Percentiles rank a stretch among this genome's conserved stretches.
phyloP scores from a whole-genome alignment of 306 rosid genomes.

The Abrus pulchellus region DNA sequence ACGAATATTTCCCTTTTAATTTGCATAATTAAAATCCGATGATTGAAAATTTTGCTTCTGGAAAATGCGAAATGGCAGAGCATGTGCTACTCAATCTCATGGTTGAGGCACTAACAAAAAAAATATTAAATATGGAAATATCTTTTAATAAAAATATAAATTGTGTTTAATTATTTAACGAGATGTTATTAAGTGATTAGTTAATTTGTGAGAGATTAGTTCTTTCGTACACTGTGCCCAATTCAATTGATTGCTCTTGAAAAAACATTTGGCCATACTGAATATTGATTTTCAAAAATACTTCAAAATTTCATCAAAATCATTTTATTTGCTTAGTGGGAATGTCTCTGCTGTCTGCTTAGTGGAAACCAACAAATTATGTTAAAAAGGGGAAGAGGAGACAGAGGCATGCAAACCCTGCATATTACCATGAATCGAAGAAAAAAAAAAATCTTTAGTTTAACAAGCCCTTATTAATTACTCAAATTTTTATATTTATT shows the following conservation, averaged over 20 bases:
- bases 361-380: background rate
- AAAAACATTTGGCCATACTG: background rate
- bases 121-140: no score
- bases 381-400: no score
- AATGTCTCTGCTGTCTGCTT: slow-evolving; percentile 2
- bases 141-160: no score
- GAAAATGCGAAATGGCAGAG: background rate
- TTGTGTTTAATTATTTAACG: no score
- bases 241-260: background rate
- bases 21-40: no score
- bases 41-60: background rate
- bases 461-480: background rate
- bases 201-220: no score
- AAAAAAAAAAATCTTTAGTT: background rate
- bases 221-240: no score
- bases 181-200: no score
- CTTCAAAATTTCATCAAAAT: background rate
- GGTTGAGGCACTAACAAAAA: no score
- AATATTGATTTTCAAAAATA: background rate
- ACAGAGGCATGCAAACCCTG: background rate
- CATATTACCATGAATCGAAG: background rate
- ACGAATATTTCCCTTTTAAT: no score
- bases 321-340: no score
- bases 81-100: background rate
- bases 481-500: background rate